These are phyloP conservation scores for Parachaetomium inaequale DNA, from an alignment of 495 filamentous ascomycete genomes.

Conservation along the genomic window DNA sequence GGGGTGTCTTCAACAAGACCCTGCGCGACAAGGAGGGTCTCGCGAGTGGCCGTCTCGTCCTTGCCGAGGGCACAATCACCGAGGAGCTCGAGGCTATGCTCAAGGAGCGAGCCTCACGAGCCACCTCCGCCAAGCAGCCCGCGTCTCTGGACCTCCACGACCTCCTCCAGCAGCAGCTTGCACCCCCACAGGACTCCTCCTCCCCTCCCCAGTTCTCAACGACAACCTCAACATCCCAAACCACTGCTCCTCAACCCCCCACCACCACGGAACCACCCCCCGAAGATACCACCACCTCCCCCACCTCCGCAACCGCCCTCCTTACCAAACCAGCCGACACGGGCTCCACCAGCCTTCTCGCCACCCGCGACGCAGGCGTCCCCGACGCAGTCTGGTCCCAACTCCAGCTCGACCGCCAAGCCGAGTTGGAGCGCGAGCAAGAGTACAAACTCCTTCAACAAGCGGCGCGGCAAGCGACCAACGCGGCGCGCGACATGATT, in stretches of 20 bases:
- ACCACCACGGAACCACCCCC: conserved; percentile 5
- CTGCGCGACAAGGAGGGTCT: conserved; percentile 34
- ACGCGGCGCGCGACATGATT: conserved; percentile 28
- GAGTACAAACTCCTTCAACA: conserved; percentile 28
- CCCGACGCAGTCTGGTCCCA: conserved; percentile 59
- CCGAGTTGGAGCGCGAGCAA: conserved; percentile 31
- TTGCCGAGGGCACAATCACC: conserved; percentile 37
- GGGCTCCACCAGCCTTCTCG: not conserved
- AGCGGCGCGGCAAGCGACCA: conserved; percentile 22
- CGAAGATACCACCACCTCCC: not conserved
- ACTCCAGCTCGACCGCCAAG: conserved; percentile 49
- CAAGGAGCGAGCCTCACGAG: conserved; percentile 39
- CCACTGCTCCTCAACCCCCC: not conserved
- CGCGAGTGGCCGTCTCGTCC: conserved; percentile 10
- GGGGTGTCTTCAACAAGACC: conserved; percentile 46
- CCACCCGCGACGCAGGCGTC: conserved; percentile 53
- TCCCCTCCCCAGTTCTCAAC: not conserved
- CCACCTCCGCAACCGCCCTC: not conserved
- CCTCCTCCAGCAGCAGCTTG: not conserved
- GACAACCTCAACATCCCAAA: not conserved
- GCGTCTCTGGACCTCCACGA: not conserved
- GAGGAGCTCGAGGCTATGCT: conserved; percentile 45
- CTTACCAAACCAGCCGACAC: not conserved
- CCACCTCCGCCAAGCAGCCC: not conserved
- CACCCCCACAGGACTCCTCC: not conserved